phyloP scores from a whole-genome alignment of 2,329 filamentous ascomycete species.

The Calonectria leucothoes region DNA sequence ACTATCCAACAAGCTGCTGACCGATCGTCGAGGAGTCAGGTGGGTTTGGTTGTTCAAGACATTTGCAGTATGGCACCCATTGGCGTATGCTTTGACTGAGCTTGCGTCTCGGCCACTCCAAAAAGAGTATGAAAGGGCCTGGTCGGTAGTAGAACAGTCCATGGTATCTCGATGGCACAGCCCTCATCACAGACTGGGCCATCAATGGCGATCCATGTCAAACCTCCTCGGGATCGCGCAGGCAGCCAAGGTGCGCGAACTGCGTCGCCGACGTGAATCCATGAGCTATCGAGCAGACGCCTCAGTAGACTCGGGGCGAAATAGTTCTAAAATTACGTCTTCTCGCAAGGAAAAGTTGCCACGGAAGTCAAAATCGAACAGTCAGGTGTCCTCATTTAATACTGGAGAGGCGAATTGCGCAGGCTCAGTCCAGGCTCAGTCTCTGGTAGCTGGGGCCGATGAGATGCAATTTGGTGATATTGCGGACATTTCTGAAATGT shows the following conservation, averaged over 20 bases:
- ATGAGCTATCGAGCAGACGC: background rate
- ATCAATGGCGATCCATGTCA: background rate
- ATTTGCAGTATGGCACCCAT: background rate
- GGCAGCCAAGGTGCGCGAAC: background rate
- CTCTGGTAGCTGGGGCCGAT: background rate
- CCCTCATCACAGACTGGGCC: background rate
- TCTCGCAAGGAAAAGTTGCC: background rate
- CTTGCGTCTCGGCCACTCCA: background rate
- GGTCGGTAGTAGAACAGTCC: background rate
- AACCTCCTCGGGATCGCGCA: background rate
- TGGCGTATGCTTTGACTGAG: background rate
- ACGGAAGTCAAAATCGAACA: background rate
- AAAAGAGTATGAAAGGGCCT: background rate
- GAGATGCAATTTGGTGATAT: background rate
- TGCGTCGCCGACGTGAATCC: background rate
- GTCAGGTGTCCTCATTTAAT: background rate
- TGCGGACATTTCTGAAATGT: background rate
- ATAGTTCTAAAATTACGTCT: background rate
- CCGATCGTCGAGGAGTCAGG: background rate
- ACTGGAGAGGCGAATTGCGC: background rate
- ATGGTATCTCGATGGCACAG: background rate
- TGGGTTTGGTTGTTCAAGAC: constrained; percentile 3
- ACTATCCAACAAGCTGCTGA: background rate
- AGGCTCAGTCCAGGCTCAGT: background rate
- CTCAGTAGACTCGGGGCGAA: background rate